These are phyloP conservation scores for Cyberlindnera saturnus DNA, from an alignment of 805 yeast species.

Conservation along the genomic window DNA sequence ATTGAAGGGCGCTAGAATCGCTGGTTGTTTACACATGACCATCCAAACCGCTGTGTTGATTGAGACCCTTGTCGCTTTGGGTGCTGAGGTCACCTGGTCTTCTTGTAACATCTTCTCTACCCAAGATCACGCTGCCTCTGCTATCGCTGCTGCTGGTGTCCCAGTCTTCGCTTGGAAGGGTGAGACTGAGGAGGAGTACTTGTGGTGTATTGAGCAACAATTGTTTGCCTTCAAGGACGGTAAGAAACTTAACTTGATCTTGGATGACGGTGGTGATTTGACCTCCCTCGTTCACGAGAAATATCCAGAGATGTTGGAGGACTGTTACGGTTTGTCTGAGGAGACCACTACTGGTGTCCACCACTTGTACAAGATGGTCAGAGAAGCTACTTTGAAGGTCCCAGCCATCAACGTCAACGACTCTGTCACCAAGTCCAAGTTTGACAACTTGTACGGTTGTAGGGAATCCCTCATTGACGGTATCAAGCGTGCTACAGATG, in stretches of 20 bases:
- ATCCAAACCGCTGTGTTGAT: conserved; percentile 98
- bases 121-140: conserved; percentile 99
- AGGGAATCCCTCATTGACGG: conserved; percentile 98
- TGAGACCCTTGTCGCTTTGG: conserved; percentile 93
- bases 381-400: conserved; percentile 83
- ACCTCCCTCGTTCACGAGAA: conserved; percentile 95
- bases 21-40: conserved; percentile 99
- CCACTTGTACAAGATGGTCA: conserved; percentile 94
- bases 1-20: conserved; percentile 96
- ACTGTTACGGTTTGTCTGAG: conserved; percentile 93
- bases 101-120: conserved; percentile 99
- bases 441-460: conserved; percentile 99
- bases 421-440: conserved; percentile 97
- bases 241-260: conserved; percentile 90
- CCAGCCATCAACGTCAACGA: conserved; percentile 99
- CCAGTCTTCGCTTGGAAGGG: conserved; percentile 99
- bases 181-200: conserved; percentile 98
- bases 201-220: conserved; percentile 99
- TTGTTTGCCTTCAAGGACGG: conserved; percentile 95
- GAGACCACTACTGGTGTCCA: conserved; percentile 99
- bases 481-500: conserved; percentile 99
- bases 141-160: conserved; percentile 98
- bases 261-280: conserved; percentile 99
- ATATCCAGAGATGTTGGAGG: conserved; percentile 95
- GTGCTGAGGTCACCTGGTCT: conserved; percentile 99